Evolutionary conservation across 257 asterid genomes (phyloP).

Genomic region (Coffea canephora): DNA sequence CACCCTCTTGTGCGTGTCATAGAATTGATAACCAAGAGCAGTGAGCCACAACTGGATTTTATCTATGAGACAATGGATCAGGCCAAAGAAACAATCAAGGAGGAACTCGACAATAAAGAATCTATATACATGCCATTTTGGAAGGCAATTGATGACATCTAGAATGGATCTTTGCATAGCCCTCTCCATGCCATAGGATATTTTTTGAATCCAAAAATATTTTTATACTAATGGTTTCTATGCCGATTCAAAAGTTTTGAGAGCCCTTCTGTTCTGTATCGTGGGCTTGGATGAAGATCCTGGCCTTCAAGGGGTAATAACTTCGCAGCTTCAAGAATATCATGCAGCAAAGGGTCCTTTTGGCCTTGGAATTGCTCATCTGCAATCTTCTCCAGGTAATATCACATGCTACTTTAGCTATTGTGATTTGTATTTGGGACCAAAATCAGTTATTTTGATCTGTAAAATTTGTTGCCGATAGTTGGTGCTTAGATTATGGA

Average conservation of each 20-base stretch:
- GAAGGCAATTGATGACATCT: slow-evolving; percentile 50
- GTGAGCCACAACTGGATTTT: slow-evolving; percentile 33
- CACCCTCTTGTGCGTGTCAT: slow-evolving; percentile 53
- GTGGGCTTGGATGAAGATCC: slow-evolving; percentile 30
- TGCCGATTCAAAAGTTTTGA: slow-evolving; percentile 45
- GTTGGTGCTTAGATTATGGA: slow-evolving; percentile 62
- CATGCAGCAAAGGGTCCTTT: slow-evolving; percentile 9
- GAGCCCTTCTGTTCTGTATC: slow-evolving; percentile 37
- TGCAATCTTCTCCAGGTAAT: slow-evolving; percentile 9
- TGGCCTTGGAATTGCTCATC: background rate
- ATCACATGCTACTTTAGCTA: background rate
- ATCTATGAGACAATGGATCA: slow-evolving; percentile 61
- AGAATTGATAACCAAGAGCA: slow-evolving; percentile 29
- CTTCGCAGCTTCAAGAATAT: slow-evolving; percentile 8
- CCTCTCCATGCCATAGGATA: slow-evolving; percentile 58
- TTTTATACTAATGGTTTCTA: slow-evolving; percentile 36
- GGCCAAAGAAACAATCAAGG: slow-evolving; percentile 51
- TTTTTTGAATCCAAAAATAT: slow-evolving; percentile 44
- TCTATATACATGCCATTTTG: slow-evolving; percentile 39
- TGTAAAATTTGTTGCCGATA: slow-evolving; percentile 32
- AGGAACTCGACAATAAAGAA: slow-evolving; percentile 30
- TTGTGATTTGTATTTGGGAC: background rate
- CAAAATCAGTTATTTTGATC: background rate
- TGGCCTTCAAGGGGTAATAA: slow-evolving; percentile 1
- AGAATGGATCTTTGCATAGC: slow-evolving; percentile 47